phyloP scores from a whole-genome alignment of 2,329 filamentous ascomycete species.

The Pyricularia sp. region DNA sequence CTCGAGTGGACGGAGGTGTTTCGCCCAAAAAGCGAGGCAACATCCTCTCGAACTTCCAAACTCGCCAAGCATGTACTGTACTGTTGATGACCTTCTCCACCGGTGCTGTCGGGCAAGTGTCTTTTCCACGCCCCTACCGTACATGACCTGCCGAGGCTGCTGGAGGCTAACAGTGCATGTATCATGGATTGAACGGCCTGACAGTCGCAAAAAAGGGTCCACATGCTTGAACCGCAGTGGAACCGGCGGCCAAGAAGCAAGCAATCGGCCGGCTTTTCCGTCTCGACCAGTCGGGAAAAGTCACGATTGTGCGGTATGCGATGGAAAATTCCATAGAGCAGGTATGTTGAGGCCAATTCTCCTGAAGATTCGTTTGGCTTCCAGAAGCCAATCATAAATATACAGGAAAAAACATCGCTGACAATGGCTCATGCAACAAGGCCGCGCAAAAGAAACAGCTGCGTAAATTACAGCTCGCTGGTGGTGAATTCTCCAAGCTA shows the following conservation, averaged over 20 bases:
- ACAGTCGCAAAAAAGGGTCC: conserved; percentile 16
- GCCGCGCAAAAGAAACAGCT: not conserved
- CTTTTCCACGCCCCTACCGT: not conserved
- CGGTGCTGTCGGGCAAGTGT: not conserved
- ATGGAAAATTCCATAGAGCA: conserved; percentile 9
- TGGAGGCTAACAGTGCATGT: not conserved
- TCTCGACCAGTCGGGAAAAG: conserved; percentile 6
- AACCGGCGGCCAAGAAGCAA: conserved; percentile 10
- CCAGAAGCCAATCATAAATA: no score
- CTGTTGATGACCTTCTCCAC: not conserved
- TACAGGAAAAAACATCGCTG: no score
- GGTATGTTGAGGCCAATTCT: not conserved
- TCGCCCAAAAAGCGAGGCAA: not conserved
- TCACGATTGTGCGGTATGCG: conserved; percentile 9
- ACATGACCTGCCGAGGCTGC: not conserved
- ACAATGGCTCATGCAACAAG: no score
- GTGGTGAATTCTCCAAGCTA: not conserved
- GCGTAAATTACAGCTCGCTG: not conserved
- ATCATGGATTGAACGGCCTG: not conserved
- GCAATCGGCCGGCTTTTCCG: conserved; percentile 11
- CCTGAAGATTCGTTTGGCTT: no score
- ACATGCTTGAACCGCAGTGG: conserved; percentile 11
- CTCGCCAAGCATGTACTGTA: not conserved
- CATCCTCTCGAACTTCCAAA: not conserved
- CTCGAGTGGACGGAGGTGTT: not conserved